phyloP scores from a whole-genome alignment of 306 rosid genomes.

The Ormosia semicastrata region DNA sequence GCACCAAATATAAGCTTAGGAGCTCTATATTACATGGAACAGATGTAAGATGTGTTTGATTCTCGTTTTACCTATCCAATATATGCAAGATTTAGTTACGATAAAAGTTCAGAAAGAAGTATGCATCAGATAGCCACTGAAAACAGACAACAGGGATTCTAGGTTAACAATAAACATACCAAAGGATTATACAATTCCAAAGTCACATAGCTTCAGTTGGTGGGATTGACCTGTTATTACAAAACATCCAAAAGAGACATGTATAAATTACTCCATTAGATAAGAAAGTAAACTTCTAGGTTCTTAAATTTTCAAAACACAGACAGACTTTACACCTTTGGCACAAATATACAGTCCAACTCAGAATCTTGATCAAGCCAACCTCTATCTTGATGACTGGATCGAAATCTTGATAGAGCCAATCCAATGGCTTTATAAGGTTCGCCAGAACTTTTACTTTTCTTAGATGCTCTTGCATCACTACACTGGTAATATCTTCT shows the following conservation, averaged over 20 bases:
- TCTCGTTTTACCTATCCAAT: constrained; percentile 81
- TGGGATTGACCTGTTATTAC: constrained; percentile 75
- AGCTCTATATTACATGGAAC: constrained; percentile 94
- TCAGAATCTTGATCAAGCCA: too few relatives aligned
- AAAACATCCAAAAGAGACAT: constrained; percentile 18
- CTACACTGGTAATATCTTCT: too few relatives aligned
- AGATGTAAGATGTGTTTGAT: constrained; percentile 90
- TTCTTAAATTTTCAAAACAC: neutral
- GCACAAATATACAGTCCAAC: too few relatives aligned
- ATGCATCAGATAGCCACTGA: neutral
- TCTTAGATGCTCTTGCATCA: too few relatives aligned
- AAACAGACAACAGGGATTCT: neutral
- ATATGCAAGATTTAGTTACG: neutral
- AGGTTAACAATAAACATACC: constrained; percentile 53
- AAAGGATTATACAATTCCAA: constrained; percentile 89
- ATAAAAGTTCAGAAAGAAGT: neutral
- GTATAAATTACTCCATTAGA: constrained; percentile 5
- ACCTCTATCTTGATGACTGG: too few relatives aligned
- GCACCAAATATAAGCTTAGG: constrained; percentile 97
- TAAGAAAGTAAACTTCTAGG: neutral
- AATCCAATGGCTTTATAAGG: too few relatives aligned
- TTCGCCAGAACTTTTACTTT: too few relatives aligned
- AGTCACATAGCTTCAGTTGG: constrained; percentile 86
- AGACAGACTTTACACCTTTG: too few relatives aligned
- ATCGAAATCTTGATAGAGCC: too few relatives aligned